Base-by-base conservation (phyloP, 2,329 filamentous ascomycete genomes). In the Apiospora phragmitis region DNA sequence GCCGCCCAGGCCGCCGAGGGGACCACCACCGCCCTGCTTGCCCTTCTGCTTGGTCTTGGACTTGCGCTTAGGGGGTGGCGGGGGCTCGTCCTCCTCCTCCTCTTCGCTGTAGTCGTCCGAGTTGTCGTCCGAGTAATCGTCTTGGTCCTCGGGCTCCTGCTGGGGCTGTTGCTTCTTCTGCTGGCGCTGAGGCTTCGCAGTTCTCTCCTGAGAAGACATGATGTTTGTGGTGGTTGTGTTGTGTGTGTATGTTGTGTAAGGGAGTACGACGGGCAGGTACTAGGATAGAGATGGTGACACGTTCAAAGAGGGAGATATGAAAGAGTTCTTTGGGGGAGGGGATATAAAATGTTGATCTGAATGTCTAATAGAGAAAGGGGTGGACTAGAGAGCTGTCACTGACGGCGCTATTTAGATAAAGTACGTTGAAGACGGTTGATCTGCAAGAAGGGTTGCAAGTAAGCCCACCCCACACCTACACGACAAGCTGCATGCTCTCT, bases 41-140 rank as follows among this genome's bases (percentile, higher is more conserved):
- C 73, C 71, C 45, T 76, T 75, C 35, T 72, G 73, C 38, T 73
- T 71, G 66, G 59, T 77, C 71, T 51, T 74, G 75, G 38, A 71
- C 72, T 41, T 73, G 72, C 73, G 76, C 45, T 74, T 74, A 26
- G 74, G 74, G 26, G 70, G 75, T 18, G 73, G 76, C 8, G 77
- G 75, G 4, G 76, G 75, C 18, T 76, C 74, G 35, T 76, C 74
- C 45, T 77, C 77, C 18, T 78, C 77, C 12, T 76, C 77, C 4
- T 66, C 72, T 69, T 74, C 76, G 41, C 77, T 73, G 8, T 74
- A 74, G 16, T 73, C 75, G 16, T 70, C 66, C n/a, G 74, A 73
- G 24, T 72, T 72, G 49, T 72, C 51, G 11, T 71, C 70, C 21
- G 75, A 74, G 21, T 74, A 74, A 41, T 77, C 74, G 24, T 71